Evolutionary conservation across 495 filamentous ascomycete genomes (phyloP).

Genomic region (Talaromyces nanjingensis): DNA sequence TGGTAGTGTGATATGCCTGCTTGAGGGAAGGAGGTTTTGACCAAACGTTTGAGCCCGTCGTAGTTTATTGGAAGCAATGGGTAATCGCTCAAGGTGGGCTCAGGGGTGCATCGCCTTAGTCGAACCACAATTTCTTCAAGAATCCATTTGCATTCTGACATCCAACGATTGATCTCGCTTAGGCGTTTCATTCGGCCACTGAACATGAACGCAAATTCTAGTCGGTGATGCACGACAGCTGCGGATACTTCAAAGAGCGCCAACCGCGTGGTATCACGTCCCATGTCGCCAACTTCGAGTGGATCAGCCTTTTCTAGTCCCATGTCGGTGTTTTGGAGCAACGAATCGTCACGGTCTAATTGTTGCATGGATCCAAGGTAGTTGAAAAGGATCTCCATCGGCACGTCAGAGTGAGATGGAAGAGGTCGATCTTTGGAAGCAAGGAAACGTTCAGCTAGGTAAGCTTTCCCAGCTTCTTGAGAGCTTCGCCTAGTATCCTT

Average conservation of each 20-base stretch:
- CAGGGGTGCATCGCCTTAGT: slow-evolving; percentile 39
- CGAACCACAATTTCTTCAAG: slow-evolving; percentile 47
- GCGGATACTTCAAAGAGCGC: slow-evolving; percentile 59
- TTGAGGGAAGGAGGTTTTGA: slow-evolving; percentile 37
- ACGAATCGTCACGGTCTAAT: slow-evolving; percentile 49
- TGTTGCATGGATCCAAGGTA: slow-evolving; percentile 57
- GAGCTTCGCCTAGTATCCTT: slow-evolving; percentile 40
- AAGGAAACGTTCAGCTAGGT: slow-evolving; percentile 46
- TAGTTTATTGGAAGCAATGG: slow-evolving; percentile 58
- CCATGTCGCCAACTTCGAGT: slow-evolving; percentile 39
- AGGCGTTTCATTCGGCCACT: slow-evolving; percentile 52
- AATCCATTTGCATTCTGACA: slow-evolving; percentile 50
- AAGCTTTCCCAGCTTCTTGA: slow-evolving; percentile 32
- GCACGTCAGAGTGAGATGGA: slow-evolving; percentile 41
- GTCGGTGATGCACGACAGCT: slow-evolving; percentile 49
- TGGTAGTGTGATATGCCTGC: slow-evolving; percentile 37
- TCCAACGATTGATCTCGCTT: slow-evolving; percentile 50
- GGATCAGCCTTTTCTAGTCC: slow-evolving; percentile 32
- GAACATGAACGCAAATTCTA: slow-evolving; percentile 56
- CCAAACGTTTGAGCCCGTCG: slow-evolving; percentile 34
- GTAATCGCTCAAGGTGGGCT: slow-evolving; percentile 56
- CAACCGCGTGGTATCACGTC: slow-evolving; percentile 42
- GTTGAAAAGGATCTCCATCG: slow-evolving; percentile 64
- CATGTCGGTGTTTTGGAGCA: slow-evolving; percentile 55
- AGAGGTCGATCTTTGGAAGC: slow-evolving; percentile 32